Conservation (phyloP, 768 basidiomycete genomes). For the Russula sp. region DNA sequence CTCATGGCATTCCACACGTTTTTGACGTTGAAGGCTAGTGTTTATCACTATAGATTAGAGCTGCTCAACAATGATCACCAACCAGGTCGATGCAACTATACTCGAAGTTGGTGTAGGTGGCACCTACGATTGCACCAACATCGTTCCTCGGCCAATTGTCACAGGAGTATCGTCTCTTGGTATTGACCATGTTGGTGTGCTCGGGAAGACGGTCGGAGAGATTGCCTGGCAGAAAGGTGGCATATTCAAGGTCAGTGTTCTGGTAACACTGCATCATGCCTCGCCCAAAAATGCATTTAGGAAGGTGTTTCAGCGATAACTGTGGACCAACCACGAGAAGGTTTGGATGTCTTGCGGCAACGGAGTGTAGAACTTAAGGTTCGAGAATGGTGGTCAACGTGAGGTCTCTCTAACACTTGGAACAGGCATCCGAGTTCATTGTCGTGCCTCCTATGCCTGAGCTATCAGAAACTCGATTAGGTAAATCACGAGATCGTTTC, state of each 20-base stretch:
- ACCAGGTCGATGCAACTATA: conserved; percentile 80
- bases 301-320: conserved; percentile 82
- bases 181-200: conserved; percentile 82
- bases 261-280: background rate
- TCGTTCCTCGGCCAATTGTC: conserved; percentile 86
- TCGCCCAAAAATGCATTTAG: conserved; percentile 37
- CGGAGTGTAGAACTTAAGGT: conserved; percentile 69
- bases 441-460: conserved; percentile 54
- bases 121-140: conserved; percentile 90
- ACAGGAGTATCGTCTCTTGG: conserved; percentile 90
- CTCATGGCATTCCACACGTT: conserved; percentile 91
- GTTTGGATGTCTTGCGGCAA: conserved; percentile 61
- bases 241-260: conserved; percentile 77
- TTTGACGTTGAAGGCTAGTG: conserved; percentile 57
- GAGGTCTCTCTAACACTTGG: conserved; percentile 22
- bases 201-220: conserved; percentile 84
- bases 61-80: background rate
- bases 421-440: conserved; percentile 64
- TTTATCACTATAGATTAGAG: background rate
- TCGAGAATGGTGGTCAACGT: conserved; percentile 14
- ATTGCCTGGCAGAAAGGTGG: conserved; percentile 97
- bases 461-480: conserved; percentile 58
- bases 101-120: conserved; percentile 98
- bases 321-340: conserved; percentile 71
- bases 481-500: conserved; percentile 38